phyloP scores from a whole-genome alignment of 345 rosid species.

The Populus tremula region DNA sequence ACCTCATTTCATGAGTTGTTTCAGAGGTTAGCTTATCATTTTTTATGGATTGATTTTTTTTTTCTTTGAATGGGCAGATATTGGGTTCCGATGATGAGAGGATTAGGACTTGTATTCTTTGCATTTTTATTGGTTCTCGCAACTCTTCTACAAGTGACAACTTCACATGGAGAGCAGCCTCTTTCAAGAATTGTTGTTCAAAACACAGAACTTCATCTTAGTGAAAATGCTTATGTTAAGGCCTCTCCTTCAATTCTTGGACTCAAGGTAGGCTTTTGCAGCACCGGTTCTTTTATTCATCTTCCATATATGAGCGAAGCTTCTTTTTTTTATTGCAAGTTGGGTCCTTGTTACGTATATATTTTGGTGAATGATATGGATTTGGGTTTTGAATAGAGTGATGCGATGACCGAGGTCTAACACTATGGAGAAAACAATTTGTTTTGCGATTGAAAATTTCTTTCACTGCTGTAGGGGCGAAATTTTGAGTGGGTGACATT shows the following conservation, averaged over 20 bases:
- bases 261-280: slow-evolving; percentile 31
- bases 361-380: not conserved
- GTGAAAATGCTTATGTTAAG: slow-evolving; percentile 42
- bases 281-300: not conserved
- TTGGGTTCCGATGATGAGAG: slow-evolving; percentile 22
- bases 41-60: not conserved
- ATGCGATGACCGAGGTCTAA: not conserved
- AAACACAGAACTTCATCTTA: slow-evolving; percentile 31
- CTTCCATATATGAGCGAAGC: not conserved
- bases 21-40: not conserved
- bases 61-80: slow-evolving; percentile 18
- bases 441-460: not conserved
- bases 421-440: not conserved
- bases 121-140: slow-evolving; percentile 35
- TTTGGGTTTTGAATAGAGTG: not conserved
- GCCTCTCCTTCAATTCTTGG: slow-evolving; percentile 58
- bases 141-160: slow-evolving; percentile 33
- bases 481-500: slow-evolving; percentile 54
- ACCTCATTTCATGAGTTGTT: not conserved
- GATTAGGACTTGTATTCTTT: slow-evolving; percentile 24
- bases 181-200: slow-evolving; percentile 52
- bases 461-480: slow-evolving; percentile 41
- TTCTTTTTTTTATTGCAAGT: not conserved
- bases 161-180: slow-evolving; percentile 54
- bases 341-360: not conserved